phyloP scores from a whole-genome alignment of 2,329 filamentous ascomycete species.

The Fonsecaea multimorphosa region DNA sequence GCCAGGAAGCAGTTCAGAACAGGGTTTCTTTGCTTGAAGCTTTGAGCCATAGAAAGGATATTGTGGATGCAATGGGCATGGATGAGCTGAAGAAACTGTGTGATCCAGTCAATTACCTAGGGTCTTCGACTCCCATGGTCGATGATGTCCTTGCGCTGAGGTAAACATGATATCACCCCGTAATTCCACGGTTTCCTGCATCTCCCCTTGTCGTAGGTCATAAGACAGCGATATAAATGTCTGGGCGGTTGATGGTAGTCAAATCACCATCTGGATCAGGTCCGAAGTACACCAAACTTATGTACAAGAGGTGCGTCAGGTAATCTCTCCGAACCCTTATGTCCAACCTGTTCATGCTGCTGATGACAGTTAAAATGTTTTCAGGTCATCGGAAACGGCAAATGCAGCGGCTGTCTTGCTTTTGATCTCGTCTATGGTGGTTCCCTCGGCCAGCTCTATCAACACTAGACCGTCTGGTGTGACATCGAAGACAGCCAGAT shows the following conservation, averaged over 20 bases:
- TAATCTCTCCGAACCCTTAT: not conserved
- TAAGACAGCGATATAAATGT: not conserved
- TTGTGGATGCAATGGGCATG: slow-evolving; percentile 52
- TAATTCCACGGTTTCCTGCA: too few relatives aligned
- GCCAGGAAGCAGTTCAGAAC: slow-evolving; percentile 57
- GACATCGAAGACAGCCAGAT: not conserved
- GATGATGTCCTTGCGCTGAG: slow-evolving; percentile 27
- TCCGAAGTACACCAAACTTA: not conserved
- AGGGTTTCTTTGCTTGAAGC: slow-evolving; percentile 52
- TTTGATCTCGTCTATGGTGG: not conserved
- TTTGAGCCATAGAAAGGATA: slow-evolving; percentile 49
- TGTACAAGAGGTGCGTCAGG: not conserved
- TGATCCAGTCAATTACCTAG: slow-evolving; percentile 59
- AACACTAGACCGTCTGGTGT: not conserved
- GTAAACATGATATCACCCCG: not conserved
- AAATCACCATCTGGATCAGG: not conserved
- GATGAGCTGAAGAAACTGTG: slow-evolving; percentile 60
- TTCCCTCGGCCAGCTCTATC: not conserved
- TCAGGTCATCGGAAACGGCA: not conserved
- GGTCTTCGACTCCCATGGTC: slow-evolving; percentile 35
- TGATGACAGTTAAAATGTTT: not conserved
- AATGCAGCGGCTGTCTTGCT: slow-evolving; percentile 12
- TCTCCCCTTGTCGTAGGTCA: too few relatives aligned
- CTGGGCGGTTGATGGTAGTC: not conserved
- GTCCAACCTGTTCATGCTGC: not conserved